A percentile compares a stretch with the other conserved stretches of the same genome.
phyloP scores from a whole-genome alignment of 2,329 filamentous ascomycete species.

The Diaporthe sp. region DNA sequence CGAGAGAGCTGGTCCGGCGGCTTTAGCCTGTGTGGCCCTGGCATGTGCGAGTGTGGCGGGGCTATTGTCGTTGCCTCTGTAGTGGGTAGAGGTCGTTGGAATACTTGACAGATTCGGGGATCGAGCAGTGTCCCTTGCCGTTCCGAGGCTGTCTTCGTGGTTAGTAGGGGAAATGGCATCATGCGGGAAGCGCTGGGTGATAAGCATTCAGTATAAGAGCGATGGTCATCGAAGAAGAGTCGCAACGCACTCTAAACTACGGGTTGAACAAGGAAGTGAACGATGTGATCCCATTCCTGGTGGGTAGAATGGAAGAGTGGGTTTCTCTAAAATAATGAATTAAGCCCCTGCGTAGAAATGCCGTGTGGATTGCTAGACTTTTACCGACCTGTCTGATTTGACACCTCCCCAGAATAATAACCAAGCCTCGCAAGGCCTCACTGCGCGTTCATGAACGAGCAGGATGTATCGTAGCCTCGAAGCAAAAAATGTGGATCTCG shows the following conservation, averaged over 20 bases:
- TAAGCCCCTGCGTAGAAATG: neutral
- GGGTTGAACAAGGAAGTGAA: neutral
- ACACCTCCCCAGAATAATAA: neutral
- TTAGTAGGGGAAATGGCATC: no score
- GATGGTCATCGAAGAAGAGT: neutral
- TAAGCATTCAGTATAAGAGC: no score
- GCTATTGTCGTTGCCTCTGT: neutral
- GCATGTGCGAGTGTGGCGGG: neutral
- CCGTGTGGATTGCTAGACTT: neutral
- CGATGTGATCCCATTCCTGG: neutral
- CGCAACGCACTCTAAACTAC: neutral
- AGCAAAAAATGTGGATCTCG: neutral
- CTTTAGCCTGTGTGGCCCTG: neutral
- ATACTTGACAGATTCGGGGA: neutral
- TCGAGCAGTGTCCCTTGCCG: neutral
- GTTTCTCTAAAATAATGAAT: slow-evolving; percentile 1
- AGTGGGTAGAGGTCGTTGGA: neutral
- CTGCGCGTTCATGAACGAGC: neutral
- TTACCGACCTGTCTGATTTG: slow-evolving; percentile 8
- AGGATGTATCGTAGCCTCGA: neutral
- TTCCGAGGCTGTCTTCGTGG: neutral
- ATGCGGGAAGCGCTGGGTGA: no score
- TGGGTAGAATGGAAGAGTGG: no score
- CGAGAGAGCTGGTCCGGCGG: neutral
- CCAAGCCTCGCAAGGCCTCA: neutral